A percentile compares a stretch with the other conserved stretches of the same genome.
phyloP scores from a whole-genome alignment of 331 rosid species.

The Stylosanthes scabra region DNA sequence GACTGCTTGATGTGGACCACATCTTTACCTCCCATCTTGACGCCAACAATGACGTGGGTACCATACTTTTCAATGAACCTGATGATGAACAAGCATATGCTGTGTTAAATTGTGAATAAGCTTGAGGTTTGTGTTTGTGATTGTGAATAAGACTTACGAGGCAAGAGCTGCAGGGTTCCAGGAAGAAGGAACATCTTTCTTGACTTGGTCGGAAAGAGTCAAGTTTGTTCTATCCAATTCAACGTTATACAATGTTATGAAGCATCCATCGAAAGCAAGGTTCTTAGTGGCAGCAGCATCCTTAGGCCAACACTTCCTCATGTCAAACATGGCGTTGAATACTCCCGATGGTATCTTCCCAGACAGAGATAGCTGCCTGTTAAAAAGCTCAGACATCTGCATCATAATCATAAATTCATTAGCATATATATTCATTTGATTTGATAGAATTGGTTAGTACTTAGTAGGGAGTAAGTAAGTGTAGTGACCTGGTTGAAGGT shows the following conservation, averaged over 20 bases:
- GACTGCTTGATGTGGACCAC: slow-evolving; percentile 68
- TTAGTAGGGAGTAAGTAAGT: neutral
- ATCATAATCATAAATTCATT: slow-evolving; percentile 13
- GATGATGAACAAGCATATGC: slow-evolving; percentile 26
- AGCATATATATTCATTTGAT: no score
- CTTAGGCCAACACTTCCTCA: slow-evolving; percentile 72
- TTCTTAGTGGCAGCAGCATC: slow-evolving; percentile 70
- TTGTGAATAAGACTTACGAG: slow-evolving; percentile 52
- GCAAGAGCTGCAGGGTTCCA: slow-evolving; percentile 95
- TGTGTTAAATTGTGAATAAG: no score
- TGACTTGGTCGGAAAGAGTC: slow-evolving; percentile 62
- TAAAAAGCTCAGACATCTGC: slow-evolving; percentile 93
- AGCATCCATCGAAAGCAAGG: slow-evolving; percentile 87
- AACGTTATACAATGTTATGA: slow-evolving; percentile 70
- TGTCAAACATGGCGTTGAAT: slow-evolving; percentile 75
- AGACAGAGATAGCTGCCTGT: slow-evolving; percentile 60
- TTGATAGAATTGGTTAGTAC: no score
- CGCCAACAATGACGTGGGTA: slow-evolving; percentile 47
- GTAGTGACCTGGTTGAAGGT: slow-evolving; percentile 66
- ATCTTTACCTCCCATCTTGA: slow-evolving; percentile 54
- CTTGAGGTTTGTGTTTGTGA: no score
- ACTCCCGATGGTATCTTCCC: slow-evolving; percentile 89
- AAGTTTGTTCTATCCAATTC: slow-evolving; percentile 67
- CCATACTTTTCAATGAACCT: slow-evolving; percentile 55
- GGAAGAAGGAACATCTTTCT: slow-evolving; percentile 68